These are phyloP conservation scores for Podaxis sp. DNA, from an alignment of 768 basidiomycete genomes.

Conservation along the genomic window DNA sequence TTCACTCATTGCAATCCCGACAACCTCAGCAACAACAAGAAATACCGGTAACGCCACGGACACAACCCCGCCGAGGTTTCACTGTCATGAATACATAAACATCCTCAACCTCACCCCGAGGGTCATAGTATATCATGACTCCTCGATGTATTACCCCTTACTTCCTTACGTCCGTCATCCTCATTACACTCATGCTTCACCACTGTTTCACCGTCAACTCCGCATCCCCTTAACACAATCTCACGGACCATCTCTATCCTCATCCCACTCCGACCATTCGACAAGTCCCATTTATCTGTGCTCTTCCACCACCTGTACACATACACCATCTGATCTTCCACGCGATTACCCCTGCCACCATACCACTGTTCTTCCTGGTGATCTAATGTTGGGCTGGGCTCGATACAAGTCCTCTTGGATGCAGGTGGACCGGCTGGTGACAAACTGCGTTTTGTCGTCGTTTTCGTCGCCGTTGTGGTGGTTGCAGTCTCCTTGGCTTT, in stretches of 20 bases:
- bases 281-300: not conserved
- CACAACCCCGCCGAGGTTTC: constrained; percentile 6
- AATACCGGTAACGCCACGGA: not conserved
- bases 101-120: too few relatives aligned
- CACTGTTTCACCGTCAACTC: not conserved
- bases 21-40: not conserved
- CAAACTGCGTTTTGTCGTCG: too few relatives aligned
- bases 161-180: not conserved
- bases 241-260: not conserved
- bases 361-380: too few relatives aligned
- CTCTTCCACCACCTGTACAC: not conserved
- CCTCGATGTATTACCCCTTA: not conserved
- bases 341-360: not conserved
- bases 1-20: not conserved
- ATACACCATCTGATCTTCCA: not conserved
- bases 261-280: not conserved
- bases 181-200: not conserved
- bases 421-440: not conserved
- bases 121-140: not conserved
- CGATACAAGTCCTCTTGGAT: not conserved
- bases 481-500: too few relatives aligned
- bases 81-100: constrained; percentile 8
- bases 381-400: not conserved
- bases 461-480: too few relatives aligned
- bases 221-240: not conserved